Base-by-base conservation (phyloP, 2,329 filamentous ascomycete species). In the Ampelomyces quisqualis region DNA sequence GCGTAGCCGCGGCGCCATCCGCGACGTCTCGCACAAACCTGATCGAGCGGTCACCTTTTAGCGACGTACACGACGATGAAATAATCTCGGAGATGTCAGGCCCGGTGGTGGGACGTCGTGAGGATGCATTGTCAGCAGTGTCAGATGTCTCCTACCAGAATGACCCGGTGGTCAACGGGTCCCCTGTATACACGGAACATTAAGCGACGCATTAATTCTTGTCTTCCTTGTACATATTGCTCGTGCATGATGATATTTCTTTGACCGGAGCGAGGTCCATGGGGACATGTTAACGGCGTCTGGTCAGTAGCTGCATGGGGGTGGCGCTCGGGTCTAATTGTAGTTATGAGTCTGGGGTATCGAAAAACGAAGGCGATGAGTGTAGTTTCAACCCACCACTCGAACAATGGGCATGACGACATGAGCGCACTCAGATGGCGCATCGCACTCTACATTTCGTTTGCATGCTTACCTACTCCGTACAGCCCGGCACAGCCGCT, bases 81-180 rank as follows among this genome's bases (percentile, higher is more conserved):
- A 49, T 51, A 5, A 46, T 65, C 1, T 65, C 63, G 4, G 55
- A 60, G 2, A 13, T 65, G 1, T 65, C 59, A 6, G 55, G 52
- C 2, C 55, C 57, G 13, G 55, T 45, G 9, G 4, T 34, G 17
- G 34, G 51, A 33, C 47, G 52, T 27, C 24, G 42, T 9, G 43
- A 42, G 1, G 59, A 67, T 31, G 41, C 38, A 2, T 48, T 64
- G 51, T 65, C 58, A 6, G 53, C 49, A 4, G 56, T 66, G 22
- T 65, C 61, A 3, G 61, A 68, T 23, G 27, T 65, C 7, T 66
- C 62, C 6, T 63, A 65, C 30, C 62, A 67, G 24, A 30, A 58
- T 4, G 60, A 64, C n/a, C 55, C 60, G 17, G 41, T 56, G 9
- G 39, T 54, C 3, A 39, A 37, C 10, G 49, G 55, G 31, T 39